phyloP scores from a whole-genome alignment of 805 yeast species.

The Komagataella pastoris region DNA sequence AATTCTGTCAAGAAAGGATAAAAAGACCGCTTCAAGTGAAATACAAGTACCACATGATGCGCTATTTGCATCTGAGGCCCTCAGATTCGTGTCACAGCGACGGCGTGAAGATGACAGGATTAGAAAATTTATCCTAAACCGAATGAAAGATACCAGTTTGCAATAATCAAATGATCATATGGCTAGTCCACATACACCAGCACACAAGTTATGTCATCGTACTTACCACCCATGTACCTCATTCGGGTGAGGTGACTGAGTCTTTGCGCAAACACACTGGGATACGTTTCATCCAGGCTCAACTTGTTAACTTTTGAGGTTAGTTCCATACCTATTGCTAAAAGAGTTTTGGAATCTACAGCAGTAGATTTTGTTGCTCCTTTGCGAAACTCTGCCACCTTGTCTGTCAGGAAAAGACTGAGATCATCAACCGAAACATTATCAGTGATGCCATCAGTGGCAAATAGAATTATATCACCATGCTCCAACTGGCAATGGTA shows the following conservation, averaged over 20 bases:
- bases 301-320: slow-evolving; percentile 55
- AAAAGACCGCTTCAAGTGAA: neutral
- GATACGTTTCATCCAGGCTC: slow-evolving; percentile 60
- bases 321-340: slow-evolving; percentile 20
- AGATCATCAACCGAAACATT: slow-evolving; percentile 67
- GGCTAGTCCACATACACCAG: slow-evolving; percentile 42
- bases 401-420: slow-evolving; percentile 51
- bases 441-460: slow-evolving; percentile 91
- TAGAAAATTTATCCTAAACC: neutral
- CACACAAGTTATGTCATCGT: slow-evolving; percentile 85
- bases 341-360: slow-evolving; percentile 24
- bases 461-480: slow-evolving; percentile 70
- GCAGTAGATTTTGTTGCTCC: slow-evolving; percentile 9
- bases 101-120: neutral
- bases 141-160: neutral
- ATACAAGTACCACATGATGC: neutral
- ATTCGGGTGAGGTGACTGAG: slow-evolving; percentile 36
- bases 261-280: slow-evolving; percentile 80
- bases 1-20: neutral
- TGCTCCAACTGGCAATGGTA: slow-evolving; percentile 51
- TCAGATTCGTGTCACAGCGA: neutral
- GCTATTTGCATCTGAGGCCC: neutral
- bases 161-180: neutral
- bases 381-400: slow-evolving; percentile 6
- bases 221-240: slow-evolving; percentile 77